Evolutionary conservation across 257 asterid species (phyloP), one percentile per base, ranked within the genome.

Genomic region (Pogostemon cablin): DNA sequence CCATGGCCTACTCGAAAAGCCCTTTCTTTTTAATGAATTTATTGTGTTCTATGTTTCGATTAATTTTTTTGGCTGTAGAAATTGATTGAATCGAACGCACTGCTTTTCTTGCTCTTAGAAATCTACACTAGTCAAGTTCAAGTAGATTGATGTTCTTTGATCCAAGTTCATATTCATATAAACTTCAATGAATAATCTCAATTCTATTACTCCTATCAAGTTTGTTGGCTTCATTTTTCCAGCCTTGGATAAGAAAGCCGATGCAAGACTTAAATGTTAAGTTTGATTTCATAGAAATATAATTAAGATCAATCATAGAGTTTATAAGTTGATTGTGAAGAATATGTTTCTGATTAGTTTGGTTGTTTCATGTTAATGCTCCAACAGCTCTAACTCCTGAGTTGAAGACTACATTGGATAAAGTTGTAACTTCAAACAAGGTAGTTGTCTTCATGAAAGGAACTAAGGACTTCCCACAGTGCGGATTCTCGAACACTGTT

Each of bases 391-490:
- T 92, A 63, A 71, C 88, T 55, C 96, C 92, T 61, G 87, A 88
- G 81, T 81, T 92, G 79, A 90, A 81, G 84, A 77, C 82, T 53
- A 85, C 86, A 7, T 61, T 92, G 88, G 98, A 92, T 68, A 88
- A 86, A 78, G 98, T 92, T 71, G 95, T 92, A 5, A 72, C 80
- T 70, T 90, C 98, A 6, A 80, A 88, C 39, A 92, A 90, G 81
- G 86, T 92, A 10, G 72, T 92, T 69, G 80, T 85, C 69, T 92
- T 92, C 95, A 92, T 92, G 85, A 92, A 92, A 80, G 98, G 98
- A 75, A 92, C 92, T 2, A 90, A 84, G 79, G 98, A 92, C 7
- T 90, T 92, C 69, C 98, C 98, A 3, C 96, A 88, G 76, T 92
- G 98, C 73, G 98, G 98, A 39, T 92, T 92, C 76, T 92, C 98